Evolutionary conservation across 495 filamentous ascomycete genomes (phyloP), one percentile per base, ranked within the genome.

Genomic region (Talaromyces thailandensis): DNA sequence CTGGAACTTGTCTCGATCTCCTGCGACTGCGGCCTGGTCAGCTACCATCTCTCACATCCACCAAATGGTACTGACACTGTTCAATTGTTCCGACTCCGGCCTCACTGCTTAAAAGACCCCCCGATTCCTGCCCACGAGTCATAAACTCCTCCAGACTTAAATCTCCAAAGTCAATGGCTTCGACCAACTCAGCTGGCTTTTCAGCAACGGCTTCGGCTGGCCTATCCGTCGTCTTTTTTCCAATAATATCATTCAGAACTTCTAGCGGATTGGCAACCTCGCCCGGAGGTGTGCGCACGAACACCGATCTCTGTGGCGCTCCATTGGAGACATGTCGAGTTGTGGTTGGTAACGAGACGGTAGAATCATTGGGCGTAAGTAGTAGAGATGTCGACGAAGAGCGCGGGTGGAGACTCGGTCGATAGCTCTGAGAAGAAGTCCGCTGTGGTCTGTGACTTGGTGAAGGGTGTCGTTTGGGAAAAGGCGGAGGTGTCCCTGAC

Each of bases 1-100:
- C 71, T 96, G 86, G 66, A 96, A 96, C 66, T 89, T 95, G 65
- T 89, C 82, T 67, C 90, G 89, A 58, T 97, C 92, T 69, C 82
- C 81, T 69, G 96, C 90, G 72, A 90, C 89, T 93, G 35, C 25
- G 64, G 73, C 5, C 71, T 68, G 65, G 45, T 71, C 59, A 72
- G 64, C 67, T 64, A 64, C 64, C 3, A 23, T 11, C 31, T 29
- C 56, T 65, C 57, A 65, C 35, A 53, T 40, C 67, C 65, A 40
- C 68, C 62, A 59, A 67, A 65, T 62, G 24, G 37, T 65, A 65
- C 70, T 59, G 73, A 92, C 90, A 95, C 73, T 96, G 91, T 76
- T 90, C 84, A 58, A 88, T 73, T 53, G 88, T 86, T 70, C 90
- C 88, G 35, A 81, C 77, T 63, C 78, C 86, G 75, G 87, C 77